Percentiles rank a stretch among this genome's conserved stretches.
Evolutionary conservation across 495 filamentous ascomycete species (phyloP).

Genomic region (Pyronema domesticum): DNA sequence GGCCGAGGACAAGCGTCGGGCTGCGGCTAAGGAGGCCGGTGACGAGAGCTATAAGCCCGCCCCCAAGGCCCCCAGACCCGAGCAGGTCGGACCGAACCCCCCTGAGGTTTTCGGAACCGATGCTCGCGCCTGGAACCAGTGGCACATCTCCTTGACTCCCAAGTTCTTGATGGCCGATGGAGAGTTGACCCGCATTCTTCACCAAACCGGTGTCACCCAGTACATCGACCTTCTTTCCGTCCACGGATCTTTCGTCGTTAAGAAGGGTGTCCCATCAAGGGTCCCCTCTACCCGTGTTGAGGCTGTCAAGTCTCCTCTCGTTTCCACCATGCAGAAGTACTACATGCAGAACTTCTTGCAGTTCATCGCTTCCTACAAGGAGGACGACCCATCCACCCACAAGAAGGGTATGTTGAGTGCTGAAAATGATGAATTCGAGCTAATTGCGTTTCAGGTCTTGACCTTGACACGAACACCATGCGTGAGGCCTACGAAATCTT

Average conservation of each 20-base stretch:
- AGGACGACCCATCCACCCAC: slow-evolving; percentile 68
- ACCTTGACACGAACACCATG: slow-evolving; percentile 66
- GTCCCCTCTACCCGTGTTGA: slow-evolving; percentile 87
- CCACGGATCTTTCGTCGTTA: slow-evolving; percentile 92
- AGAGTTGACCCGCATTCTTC: slow-evolving; percentile 65
- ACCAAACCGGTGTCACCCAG: slow-evolving; percentile 71
- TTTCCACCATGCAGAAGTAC: slow-evolving; percentile 95
- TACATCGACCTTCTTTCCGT: slow-evolving; percentile 99
- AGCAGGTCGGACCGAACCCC: slow-evolving; percentile 16
- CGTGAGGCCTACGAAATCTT: slow-evolving; percentile 97
- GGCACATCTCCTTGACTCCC: slow-evolving; percentile 96
- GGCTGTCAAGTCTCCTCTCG: slow-evolving; percentile 78
- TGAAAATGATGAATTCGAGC: slow-evolving; percentile 5
- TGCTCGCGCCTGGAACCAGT: slow-evolving; percentile 89
- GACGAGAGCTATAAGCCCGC: slow-evolving; percentile 7
- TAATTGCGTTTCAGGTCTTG: slow-evolving; percentile 43
- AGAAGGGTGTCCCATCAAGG: slow-evolving; percentile 63
- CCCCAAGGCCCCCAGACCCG: slow-evolving; percentile 6
- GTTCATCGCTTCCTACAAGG: slow-evolving; percentile 84
- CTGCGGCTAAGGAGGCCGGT: slow-evolving; percentile 10
- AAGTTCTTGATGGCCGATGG: slow-evolving; percentile 98
- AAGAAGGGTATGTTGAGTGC: slow-evolving; percentile 38
- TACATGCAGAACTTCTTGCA: slow-evolving; percentile 92
- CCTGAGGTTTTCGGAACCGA: slow-evolving; percentile 45
- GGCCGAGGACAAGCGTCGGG: slow-evolving; percentile 7